Evolutionary conservation across 768 basidiomycete genomes (phyloP), one percentile per base, ranked within the genome.

Genomic region (Macrocybe gigantea): DNA sequence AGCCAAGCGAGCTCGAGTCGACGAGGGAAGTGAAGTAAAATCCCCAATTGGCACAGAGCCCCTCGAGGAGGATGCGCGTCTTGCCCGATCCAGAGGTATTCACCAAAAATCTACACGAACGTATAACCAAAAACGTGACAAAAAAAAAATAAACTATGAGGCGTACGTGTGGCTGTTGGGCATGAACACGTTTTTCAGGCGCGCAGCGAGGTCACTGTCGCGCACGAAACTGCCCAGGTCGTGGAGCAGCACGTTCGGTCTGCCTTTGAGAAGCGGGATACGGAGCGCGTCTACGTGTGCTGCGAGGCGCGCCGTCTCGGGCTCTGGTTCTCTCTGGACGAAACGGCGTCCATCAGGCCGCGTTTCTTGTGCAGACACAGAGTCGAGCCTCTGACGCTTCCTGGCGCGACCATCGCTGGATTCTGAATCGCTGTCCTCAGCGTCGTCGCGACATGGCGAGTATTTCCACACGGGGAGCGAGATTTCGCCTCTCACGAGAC

Each of bases 41-140:
- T 4, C 73, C 74, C 74, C 74, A 75, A 38, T 66, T 57, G 31
- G 65, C 53, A 47, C 73, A 74, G 5, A 75, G 62, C 14, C 72
- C 72, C 54, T 74, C 73, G 7, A 75, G 53, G 2, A 75, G 56
- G 8, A 73, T 60, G 32, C 72, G 60, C 1, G 72, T 74, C 52
- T 75, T 75, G 13, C 73, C 72, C 2, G 73, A 73, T 6, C 73
- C 73, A 15, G 73, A 75, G 0, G 74, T 75, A 40, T 75, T 75
- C 31, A 75, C 69, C 12, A 75, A 63, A 47, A 73, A 70, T 10
- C 71, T 73, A 38, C 5, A 47, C 13, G 31, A 47, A 33, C 41
- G 15, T 34, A 42, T 49, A 34, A 41, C 41, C 12, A 13, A 38
- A n/a, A 14, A 1, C 35, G 10, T 11, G 40, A 22, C 7, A 14